phyloP scores from a whole-genome alignment of 2,329 filamentous ascomycete species.

The Venturia carpophila region DNA sequence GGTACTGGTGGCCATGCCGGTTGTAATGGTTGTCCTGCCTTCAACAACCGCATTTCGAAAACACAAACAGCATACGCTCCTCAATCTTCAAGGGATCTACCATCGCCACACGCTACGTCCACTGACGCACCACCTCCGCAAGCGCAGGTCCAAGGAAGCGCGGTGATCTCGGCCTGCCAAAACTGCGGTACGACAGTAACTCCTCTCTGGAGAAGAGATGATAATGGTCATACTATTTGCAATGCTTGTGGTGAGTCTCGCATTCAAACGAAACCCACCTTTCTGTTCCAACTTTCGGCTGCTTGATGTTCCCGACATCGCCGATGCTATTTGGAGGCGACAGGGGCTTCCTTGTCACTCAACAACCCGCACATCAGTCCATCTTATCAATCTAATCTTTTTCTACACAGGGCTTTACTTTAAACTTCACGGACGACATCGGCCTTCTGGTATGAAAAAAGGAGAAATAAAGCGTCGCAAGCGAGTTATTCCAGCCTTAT shows the following conservation, averaged over 20 bases:
- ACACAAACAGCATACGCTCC: slow-evolving; percentile 58
- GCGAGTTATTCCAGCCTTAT: slow-evolving; percentile 71
- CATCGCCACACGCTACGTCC: slow-evolving; percentile 12
- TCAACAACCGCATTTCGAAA: slow-evolving; percentile 93
- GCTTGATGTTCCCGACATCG: slow-evolving; percentile 18
- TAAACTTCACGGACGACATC: slow-evolving; percentile 88
- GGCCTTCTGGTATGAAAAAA: slow-evolving; percentile 98
- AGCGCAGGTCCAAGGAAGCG: slow-evolving; percentile 23
- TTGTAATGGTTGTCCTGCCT: slow-evolving; percentile 92
- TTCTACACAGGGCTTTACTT: slow-evolving; percentile 69
- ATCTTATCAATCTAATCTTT: slow-evolving; percentile 17
- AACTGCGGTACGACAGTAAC: slow-evolving; percentile 97
- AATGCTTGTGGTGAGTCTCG: slow-evolving; percentile 81
- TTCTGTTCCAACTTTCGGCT: not conserved
- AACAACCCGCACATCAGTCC: not conserved
- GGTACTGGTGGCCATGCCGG: slow-evolving; percentile 92
- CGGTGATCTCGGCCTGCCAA: slow-evolving; percentile 82
- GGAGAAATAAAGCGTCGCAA: slow-evolving; percentile 93
- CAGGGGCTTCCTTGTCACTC: not conserved
- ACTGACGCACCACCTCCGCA: slow-evolving; percentile 21
- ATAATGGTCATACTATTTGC: slow-evolving; percentile 92
- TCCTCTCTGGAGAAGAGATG: slow-evolving; percentile 88
- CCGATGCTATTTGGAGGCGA: not conserved
- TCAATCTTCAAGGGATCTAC: not conserved
- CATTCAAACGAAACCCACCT: not conserved